Base-by-base conservation (phyloP, 257 asterid genomes). In the Capsicum baccatum region DNA sequence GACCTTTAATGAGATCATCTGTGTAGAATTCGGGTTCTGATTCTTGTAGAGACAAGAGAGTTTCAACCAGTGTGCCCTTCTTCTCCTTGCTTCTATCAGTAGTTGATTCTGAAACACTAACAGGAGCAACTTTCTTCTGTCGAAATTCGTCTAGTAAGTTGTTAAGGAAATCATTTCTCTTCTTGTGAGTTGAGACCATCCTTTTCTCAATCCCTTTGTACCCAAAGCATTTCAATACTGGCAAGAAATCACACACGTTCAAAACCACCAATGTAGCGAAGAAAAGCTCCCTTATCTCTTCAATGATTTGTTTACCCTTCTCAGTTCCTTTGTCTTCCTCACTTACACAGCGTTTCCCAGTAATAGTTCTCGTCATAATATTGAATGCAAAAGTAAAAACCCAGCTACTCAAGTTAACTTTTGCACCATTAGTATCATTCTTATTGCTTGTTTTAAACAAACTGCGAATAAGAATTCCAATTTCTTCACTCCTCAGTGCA, bases 161-260 rank as follows among this genome's bases (percentile, higher is more conserved):
- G 17, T 83, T 88, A 79, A 90, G 35, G 80, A 89, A 88, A 7
- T 52, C 88, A 33, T 92, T 91, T 68, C 95, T 92, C 83, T 84
- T 88, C 79, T 74, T 14, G 0, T 87, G 84, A 81, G 87, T 14
- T 2, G 16, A 39, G 13, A 79, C 58, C 87, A 87, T 9, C 6
- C 59, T 79, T 82, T 86, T 92, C 68, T 92, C 93, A 47, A 93
- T 1, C 57, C 94, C 95, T 83, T 85, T 85, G 80, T 85, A 91
- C 0, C 97, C 95, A 80, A 92, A 39, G 89, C 88, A 86, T 79
- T 92, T 90, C 91, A 93, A 84, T 3, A 90, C 82, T 8, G 97
- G 95, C 10, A 93, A 91, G 50, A 84, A 92, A 83, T 93, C 97
- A 37, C 93, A 93, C 66, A 80, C 9, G 54, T 85, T 88, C 70